Conservation (phyloP, 352 stramenopile genomes). For the Globisporangium cylindrosporum region DNA sequence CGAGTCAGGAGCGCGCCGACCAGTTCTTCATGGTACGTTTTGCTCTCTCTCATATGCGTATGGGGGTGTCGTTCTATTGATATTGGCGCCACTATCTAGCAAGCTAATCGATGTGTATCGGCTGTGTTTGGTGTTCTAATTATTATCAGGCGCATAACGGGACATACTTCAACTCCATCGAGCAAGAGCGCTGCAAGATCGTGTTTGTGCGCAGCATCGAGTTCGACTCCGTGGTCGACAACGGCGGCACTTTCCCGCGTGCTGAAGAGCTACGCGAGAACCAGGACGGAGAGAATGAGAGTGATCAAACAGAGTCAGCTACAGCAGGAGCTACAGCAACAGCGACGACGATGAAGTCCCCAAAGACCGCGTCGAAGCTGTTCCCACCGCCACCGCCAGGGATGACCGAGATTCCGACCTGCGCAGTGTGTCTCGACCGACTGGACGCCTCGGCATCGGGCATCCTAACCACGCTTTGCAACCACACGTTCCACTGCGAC, state of each 20-base stretch:
- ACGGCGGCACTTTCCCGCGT: conserved; percentile 17
- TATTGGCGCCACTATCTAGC: neutral
- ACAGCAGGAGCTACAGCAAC: neutral
- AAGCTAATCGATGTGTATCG: neutral
- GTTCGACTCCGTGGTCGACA: conserved; percentile 57
- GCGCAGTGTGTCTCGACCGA: conserved; percentile 90
- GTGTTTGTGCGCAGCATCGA: conserved; percentile 89
- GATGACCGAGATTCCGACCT: conserved; percentile 89
- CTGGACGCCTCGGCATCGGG: conserved; percentile 82
- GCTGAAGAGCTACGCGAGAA: conserved; percentile 22
- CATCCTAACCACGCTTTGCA: conserved; percentile 97
- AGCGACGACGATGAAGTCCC: neutral
- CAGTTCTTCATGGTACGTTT: conserved; percentile 65
- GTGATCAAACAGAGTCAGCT: neutral
- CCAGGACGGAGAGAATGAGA: conserved; percentile 12
- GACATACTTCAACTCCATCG: conserved; percentile 91
- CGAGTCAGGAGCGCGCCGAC: conserved; percentile 70
- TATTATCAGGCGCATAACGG: conserved; percentile 75
- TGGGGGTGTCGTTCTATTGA: neutral
- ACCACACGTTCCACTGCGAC: conserved; percentile 98
- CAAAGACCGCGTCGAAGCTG: conserved; percentile 32
- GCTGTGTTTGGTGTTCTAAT: neutral
- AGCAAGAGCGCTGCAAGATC: conserved; percentile 87
- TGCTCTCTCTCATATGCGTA: neutral
- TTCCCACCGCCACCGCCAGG: conserved; percentile 60